phyloP scores from a whole-genome alignment of 495 filamentous ascomycete species.

The Mycothermus thermophilus region DNA sequence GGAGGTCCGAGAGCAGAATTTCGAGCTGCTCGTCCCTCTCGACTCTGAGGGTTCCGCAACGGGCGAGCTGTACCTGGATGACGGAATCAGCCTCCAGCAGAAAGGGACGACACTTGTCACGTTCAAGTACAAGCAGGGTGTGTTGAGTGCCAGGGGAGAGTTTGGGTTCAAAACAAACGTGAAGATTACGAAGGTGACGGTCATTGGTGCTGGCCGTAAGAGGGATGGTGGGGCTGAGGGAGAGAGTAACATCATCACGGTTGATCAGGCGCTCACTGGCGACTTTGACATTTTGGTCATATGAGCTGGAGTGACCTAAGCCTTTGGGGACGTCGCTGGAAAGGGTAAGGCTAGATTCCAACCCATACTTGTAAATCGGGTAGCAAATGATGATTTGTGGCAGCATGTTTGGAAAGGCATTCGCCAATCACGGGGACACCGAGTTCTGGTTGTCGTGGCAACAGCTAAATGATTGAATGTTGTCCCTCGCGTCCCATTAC shows the following conservation, averaged over 20 bases:
- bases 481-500: no score
- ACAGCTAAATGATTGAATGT: no score
- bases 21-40: constrained; percentile 58
- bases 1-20: constrained; percentile 49
- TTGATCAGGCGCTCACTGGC: constrained; percentile 6
- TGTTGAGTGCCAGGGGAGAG: constrained; percentile 37
- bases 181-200: constrained; percentile 40
- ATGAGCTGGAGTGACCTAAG: no score
- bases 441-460: no score
- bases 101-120: constrained; percentile 31
- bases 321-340: no score
- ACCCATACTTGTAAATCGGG: no score
- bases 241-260: constrained; percentile 2
- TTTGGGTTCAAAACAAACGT: constrained; percentile 38
- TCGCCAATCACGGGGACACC: no score
- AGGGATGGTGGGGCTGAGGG: not conserved
- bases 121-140: constrained; percentile 40
- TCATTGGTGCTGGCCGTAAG: constrained; percentile 33
- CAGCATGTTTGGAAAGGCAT: no score
- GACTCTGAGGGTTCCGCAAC: constrained; percentile 28
- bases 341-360: no score
- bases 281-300: constrained; percentile 8
- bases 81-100: constrained; percentile 44
- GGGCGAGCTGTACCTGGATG: constrained; percentile 45
- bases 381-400: no score